phyloP scores from a whole-genome alignment of 345 rosid species.

The Hibiscus syriacus region DNA sequence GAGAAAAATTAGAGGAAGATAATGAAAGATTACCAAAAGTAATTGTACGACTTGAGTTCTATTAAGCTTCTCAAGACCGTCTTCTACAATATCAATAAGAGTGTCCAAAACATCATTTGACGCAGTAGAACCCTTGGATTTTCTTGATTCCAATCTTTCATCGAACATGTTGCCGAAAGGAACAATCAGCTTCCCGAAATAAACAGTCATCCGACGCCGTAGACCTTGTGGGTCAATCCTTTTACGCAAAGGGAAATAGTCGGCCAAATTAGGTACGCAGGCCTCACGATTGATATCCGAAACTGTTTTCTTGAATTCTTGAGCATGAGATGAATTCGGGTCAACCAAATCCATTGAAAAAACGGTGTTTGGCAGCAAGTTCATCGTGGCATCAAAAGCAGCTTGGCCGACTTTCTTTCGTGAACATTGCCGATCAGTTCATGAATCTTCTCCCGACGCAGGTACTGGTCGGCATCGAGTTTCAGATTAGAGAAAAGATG shows the following conservation, averaged over 20 bases:
- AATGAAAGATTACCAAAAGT: constrained; percentile 18
- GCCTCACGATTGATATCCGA: constrained; percentile 25
- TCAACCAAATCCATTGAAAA: constrained; percentile 38
- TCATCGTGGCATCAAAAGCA: constrained; percentile 29
- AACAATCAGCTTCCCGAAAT: constrained; percentile 12
- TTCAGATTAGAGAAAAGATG: constrained; percentile 30
- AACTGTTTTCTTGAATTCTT: constrained; percentile 27
- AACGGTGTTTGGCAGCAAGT: constrained; percentile 33
- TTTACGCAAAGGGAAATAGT: constrained; percentile 34
- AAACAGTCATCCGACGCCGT: constrained; percentile 1
- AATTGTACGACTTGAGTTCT: constrained; percentile 20
- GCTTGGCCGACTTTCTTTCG: constrained; percentile 30
- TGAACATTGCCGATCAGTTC: constrained; percentile 18
- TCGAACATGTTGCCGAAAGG: constrained; percentile 25
- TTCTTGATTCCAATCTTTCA: constrained; percentile 17
- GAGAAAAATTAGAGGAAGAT: no score
- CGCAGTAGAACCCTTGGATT: not conserved
- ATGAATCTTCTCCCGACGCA: constrained; percentile 22
- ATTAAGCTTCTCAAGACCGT: constrained; percentile 12
- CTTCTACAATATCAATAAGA: constrained; percentile 20
- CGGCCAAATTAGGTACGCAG: constrained; percentile 33
- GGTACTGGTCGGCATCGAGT: constrained; percentile 24
- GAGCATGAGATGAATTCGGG: constrained; percentile 5
- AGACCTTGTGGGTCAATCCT: constrained; percentile 27
- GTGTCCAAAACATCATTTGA: constrained; percentile 25